phyloP scores from a whole-genome alignment of 352 stramenopile species.

The Globisporangium recalcitrans region DNA sequence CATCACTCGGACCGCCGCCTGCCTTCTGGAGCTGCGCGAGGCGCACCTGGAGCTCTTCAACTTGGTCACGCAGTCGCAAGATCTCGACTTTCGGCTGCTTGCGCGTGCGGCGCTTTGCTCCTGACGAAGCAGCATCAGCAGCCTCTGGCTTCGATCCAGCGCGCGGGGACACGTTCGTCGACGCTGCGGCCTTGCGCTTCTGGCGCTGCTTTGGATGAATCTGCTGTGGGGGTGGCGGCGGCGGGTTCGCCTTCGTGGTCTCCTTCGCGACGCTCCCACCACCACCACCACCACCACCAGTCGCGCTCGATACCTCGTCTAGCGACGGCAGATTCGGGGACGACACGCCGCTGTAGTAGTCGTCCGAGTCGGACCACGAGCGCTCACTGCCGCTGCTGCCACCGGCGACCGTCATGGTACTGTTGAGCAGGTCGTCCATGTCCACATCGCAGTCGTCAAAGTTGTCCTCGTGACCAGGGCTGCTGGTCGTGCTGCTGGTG shows the following conservation, averaged over 20 bases:
- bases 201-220: not conserved
- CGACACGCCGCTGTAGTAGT: not conserved
- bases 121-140: not conserved
- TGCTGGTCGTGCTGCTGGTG: not conserved
- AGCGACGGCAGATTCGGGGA: not conserved
- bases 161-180: not conserved
- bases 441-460: not conserved
- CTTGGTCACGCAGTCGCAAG: constrained; percentile 10
- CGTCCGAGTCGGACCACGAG: constrained; percentile 11
- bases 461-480: not conserved
- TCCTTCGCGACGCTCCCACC: not conserved
- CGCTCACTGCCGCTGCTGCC: constrained; percentile 9
- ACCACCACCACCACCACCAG: not conserved
- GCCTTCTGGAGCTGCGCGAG: constrained; percentile 14
- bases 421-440: not conserved
- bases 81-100: constrained; percentile 14
- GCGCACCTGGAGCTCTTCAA: constrained; percentile 12
- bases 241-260: not conserved
- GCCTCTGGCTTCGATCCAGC: not conserved
- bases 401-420: not conserved
- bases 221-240: not conserved
- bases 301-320: not conserved
- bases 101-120: constrained; percentile 10
- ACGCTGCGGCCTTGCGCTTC: constrained; percentile 11
- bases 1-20: not conserved